Conservation (phyloP, 805 yeast genomes). For the Nematodospora valgi region DNA sequence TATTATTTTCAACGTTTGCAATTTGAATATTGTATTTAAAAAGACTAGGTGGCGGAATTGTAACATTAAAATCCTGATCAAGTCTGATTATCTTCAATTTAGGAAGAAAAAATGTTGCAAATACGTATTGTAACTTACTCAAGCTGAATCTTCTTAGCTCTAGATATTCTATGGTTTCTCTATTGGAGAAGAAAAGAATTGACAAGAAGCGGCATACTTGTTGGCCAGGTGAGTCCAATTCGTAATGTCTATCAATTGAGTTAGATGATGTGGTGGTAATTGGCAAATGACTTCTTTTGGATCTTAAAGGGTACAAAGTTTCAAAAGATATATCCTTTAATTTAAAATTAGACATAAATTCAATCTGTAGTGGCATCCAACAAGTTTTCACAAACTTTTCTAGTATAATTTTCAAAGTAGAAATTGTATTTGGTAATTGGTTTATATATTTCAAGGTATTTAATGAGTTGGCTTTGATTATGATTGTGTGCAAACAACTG, state of each 20-base stretch:
- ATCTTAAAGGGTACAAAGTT: constrained; percentile 3
- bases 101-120: constrained; percentile 3
- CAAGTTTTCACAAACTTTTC: constrained; percentile 2
- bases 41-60: constrained; percentile 3
- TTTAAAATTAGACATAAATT: neutral
- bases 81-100: constrained; percentile 3
- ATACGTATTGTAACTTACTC: constrained; percentile 2
- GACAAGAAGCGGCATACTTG: constrained; percentile 5
- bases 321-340: constrained; percentile 3
- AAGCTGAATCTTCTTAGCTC: constrained; percentile 1
- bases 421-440: neutral
- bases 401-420: constrained; percentile 1
- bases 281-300: constrained; percentile 4
- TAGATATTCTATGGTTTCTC: constrained; percentile 6
- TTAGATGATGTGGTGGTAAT: neutral
- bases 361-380: constrained; percentile 3
- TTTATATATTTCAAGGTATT: neutral
- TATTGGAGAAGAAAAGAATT: constrained; percentile 3
- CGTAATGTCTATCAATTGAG: neutral
- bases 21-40: constrained; percentile 2
- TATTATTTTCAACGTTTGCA: neutral
- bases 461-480: constrained; percentile 1
- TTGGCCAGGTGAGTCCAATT: constrained; percentile 4
- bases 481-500: neutral
- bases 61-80: neutral